Evolutionary conservation across 345 rosid species (phyloP), one percentile per base, ranked within the genome.

Genomic region (Arabidopsis arenosa): DNA sequence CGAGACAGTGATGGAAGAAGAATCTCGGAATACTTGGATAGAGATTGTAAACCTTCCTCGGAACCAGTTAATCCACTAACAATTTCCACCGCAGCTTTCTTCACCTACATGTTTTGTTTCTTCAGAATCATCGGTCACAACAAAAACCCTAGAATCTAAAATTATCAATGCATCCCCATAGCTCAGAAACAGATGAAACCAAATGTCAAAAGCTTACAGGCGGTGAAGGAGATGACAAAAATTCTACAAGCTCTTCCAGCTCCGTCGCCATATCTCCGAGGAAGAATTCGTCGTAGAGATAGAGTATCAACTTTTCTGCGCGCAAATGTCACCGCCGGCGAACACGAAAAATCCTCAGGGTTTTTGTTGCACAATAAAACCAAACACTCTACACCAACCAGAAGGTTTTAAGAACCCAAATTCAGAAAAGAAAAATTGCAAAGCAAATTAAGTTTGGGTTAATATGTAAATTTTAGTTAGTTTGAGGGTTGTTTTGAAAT

Each of bases 51-150:
- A 32, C 95, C 96, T 67, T 94, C 95, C 30, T 94, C 91, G 0
- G 93, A 92, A 7, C 98, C 97, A 18, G 96, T 90, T 80, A 92
- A 83, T 44, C 89, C 96, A 55, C 90, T 82, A 70, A 89, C 96
- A 49, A 91, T 87, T 71, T 86, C 92, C 51, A 90, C 90, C 6
- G 97, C 95, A 9, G 90, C 96, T 83, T 94, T 90, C 87, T 84
- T 88, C 83, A 91, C 88, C 98, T 91, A 60, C 47, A 74, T 0
- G 14, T 41, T 21, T 28, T 71, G 6, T 48, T 71, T 32, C 61
- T 11, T 39, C 41, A 72, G 54, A 54, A 68, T 49, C 57, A 15
- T 45, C 13, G 23, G 12, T 21, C 26, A 23, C 26, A 5, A 56
- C 35, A 54, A 60, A 70, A 40, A 41, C 70, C 70, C 75, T 71